Conservation (phyloP, 1,139 yeast genomes). For the Blastobotrys capitulatus region DNA sequence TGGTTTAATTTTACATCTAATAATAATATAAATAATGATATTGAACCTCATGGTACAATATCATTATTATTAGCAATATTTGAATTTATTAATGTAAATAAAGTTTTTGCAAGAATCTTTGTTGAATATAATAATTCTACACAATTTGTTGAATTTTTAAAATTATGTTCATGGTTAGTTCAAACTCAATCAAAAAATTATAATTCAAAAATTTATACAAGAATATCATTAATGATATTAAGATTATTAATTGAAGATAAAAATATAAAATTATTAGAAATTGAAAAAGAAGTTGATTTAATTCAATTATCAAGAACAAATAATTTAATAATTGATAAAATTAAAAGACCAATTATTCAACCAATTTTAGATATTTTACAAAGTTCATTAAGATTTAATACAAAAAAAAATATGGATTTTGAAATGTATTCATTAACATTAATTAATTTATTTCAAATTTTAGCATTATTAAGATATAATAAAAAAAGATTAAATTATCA, state of each 20-base stretch:
- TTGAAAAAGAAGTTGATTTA: conserved; percentile 17
- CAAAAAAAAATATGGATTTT: conserved; percentile 30
- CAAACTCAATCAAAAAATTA: conserved; percentile 30
- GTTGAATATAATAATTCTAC: conserved; percentile 18
- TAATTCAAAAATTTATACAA: conserved; percentile 29
- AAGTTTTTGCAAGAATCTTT: conserved; percentile 30
- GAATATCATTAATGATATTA: conserved; percentile 29
- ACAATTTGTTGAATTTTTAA: conserved; percentile 29
- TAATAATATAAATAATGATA: neutral
- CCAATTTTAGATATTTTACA: conserved; percentile 34
- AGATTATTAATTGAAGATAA: conserved; percentile 32
- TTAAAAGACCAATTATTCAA: conserved; percentile 28
- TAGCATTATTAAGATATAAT: conserved; percentile 22
- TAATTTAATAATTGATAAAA: conserved; percentile 11
- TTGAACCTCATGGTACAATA: conserved; percentile 25
- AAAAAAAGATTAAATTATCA: conserved; percentile 28
- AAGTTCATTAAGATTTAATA: conserved; percentile 31
- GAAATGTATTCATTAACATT: conserved; percentile 30
- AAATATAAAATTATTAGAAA: conserved; percentile 19
- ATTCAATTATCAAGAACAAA: conserved; percentile 22
- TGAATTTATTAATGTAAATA: conserved; percentile 35
- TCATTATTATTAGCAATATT: conserved; percentile 32
- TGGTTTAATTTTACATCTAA: neutral
- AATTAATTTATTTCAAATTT: conserved; percentile 24
- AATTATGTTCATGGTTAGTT: conserved; percentile 30